A percentile compares a stretch with the other conserved stretches of the same genome.
Conservation (phyloP, 257 asterid genomes). For the Solanum acaule region DNA sequence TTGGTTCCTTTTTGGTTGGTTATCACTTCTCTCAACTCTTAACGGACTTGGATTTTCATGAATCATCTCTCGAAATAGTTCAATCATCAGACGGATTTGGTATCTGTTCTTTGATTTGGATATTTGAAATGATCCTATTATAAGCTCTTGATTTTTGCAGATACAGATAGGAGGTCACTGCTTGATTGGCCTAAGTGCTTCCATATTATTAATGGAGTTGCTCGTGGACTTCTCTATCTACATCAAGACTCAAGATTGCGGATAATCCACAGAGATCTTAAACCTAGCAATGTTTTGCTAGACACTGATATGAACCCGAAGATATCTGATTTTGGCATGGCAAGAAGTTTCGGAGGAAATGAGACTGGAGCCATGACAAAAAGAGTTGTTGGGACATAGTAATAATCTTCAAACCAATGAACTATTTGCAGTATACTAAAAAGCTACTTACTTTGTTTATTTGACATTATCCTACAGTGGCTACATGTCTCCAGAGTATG, state of each 20-base stretch:
- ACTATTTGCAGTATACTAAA: background rate
- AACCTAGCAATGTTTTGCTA: conserved; percentile 1
- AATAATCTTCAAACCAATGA: background rate
- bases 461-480: background rate
- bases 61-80: no score
- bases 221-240: background rate
- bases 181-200: background rate
- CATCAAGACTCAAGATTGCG: background rate
- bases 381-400: background rate
- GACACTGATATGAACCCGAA: background rate
- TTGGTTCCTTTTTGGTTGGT: no score
- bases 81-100: no score
- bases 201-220: background rate
- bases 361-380: background rate
- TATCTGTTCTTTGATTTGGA: no score
- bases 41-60: no score
- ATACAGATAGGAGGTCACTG: background rate
- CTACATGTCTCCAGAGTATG: background rate
- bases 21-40: no score
- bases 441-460: background rate
- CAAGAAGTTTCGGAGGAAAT: background rate
- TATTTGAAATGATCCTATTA: no score
- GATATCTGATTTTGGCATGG: conserved; percentile 1
- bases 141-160: no score
- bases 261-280: background rate